Evolutionary conservation across 495 filamentous ascomycete genomes (phyloP), one percentile per base, ranked within the genome.

Genomic region (Penicillium dipodomyicola): DNA sequence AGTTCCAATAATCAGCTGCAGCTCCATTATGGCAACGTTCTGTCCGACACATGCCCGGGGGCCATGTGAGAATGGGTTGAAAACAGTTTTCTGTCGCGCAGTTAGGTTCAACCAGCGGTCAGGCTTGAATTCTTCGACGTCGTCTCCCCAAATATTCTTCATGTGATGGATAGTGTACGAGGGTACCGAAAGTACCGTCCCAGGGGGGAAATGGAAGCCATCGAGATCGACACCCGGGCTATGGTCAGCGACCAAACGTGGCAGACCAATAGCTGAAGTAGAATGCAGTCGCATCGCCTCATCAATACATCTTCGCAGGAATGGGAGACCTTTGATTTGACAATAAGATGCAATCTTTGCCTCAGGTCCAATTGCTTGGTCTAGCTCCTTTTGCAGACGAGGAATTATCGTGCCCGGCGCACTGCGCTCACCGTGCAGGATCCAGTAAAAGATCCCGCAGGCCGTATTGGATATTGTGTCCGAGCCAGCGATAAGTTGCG

Each of bases 11-110:
- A 92, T 91, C 44, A 91, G 72, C 58, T 84, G 83, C 77, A 92
- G 72, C 70, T 92, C 90, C 87, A 93, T 91, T 71, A 91, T 87
- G 4, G 89, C 89, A 3, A 93, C 86, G 64, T 90, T 91, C 49
- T 86, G 65, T 0, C 89, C 89, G 37, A 92, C 86, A 62, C 89
- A 92, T 2, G 84, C 80, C 14, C 89, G 68, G 1, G 89, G 89
- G 0, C 89, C 89, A 57, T 86, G 80, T 45, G 80, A 84, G 59
- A 93, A 93, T 0, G 89, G 89, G 43, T 91, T 87, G 52, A 93
- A 93, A 0, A 82, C 80, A 29, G 72, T 73, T 67, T 87, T 88
- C 65, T 89, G 87, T 49, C 73, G 67, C 39, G 79, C 58, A 10
- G 84, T 87, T 15, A 82, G 40, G 5, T 56, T 57, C 47, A 69